Conservation (phyloP, 2,329 filamentous ascomycete genomes). For the Lojkania enalia region DNA sequence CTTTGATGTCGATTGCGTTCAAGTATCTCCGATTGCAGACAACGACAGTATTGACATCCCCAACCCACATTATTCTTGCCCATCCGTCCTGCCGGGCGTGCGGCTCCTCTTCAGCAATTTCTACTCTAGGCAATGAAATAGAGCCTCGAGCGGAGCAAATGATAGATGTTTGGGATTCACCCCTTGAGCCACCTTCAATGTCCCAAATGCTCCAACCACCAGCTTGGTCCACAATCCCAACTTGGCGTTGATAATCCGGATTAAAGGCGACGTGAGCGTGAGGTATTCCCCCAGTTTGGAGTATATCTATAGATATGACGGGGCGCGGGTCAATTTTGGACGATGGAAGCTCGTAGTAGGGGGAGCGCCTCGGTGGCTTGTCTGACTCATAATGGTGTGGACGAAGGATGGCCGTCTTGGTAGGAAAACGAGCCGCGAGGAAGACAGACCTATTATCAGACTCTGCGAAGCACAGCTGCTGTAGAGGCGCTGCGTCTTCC, state of each 20-base stretch:
- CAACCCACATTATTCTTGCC: constrained; percentile 55
- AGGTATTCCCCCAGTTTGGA: constrained; percentile 57
- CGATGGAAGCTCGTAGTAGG: constrained; percentile 33
- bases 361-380: constrained; percentile 19
- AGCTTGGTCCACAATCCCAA: constrained; percentile 66
- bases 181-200: constrained; percentile 41
- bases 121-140: constrained; percentile 5
- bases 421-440: constrained; percentile 56
- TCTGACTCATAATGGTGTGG: constrained; percentile 24
- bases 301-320: constrained; percentile 56
- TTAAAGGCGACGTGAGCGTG: constrained; percentile 70
- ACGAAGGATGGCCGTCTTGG: constrained; percentile 54
- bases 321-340: constrained; percentile 62
- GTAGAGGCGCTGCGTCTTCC: constrained; percentile 57
- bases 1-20: constrained; percentile 40
- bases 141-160: constrained; percentile 36
- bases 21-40: constrained; percentile 54
- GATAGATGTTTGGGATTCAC: constrained; percentile 35
- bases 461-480: constrained; percentile 58
- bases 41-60: constrained; percentile 53
- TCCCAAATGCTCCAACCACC: constrained; percentile 73
- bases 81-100: constrained; percentile 51
- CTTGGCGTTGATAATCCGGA: constrained; percentile 61
- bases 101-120: constrained; percentile 37
- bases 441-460: constrained; percentile 47